phyloP scores from a whole-genome alignment of 2,329 filamentous ascomycete species.

The Lasiodiplodia theobromae region DNA sequence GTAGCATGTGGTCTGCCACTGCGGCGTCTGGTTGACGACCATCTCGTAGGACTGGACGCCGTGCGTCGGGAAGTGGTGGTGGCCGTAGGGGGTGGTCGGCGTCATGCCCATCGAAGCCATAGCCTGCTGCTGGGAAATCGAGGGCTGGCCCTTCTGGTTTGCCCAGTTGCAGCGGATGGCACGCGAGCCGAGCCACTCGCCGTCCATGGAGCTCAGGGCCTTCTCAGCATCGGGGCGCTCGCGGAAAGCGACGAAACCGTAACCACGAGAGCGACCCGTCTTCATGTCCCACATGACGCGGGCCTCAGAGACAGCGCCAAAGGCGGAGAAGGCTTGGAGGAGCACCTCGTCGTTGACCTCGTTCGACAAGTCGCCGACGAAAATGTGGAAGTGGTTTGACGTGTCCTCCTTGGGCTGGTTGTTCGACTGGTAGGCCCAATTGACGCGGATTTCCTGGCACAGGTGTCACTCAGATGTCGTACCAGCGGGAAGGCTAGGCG shows the following conservation, averaged over 20 bases:
- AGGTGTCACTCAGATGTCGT: constrained; percentile 34
- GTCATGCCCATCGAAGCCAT: constrained; percentile 99
- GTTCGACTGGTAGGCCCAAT: constrained; percentile 99
- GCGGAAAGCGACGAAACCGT: constrained; percentile 97
- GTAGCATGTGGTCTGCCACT: constrained; percentile 98
- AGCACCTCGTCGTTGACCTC: constrained; percentile 98
- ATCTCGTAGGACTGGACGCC: constrained; percentile 98
- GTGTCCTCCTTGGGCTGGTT: constrained; percentile 94
- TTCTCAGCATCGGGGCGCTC: constrained; percentile 95
- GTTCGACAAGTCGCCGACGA: constrained; percentile 96
- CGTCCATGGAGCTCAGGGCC: constrained; percentile 96
- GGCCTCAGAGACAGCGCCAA: constrained; percentile 94
- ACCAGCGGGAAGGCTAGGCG: constrained; percentile 16
- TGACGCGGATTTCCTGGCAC: constrained; percentile 91
- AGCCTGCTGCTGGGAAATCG: constrained; percentile 95
- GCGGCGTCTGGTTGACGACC: constrained; percentile 91
- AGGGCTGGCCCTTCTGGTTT: constrained; percentile 99
- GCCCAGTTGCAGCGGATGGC: constrained; percentile 99
- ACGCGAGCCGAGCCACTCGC: constrained; percentile 97
- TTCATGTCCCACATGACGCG: constrained; percentile 99
- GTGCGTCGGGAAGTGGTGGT: constrained; percentile 97
- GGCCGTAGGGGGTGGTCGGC: constrained; percentile 92
- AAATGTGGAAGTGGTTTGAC: constrained; percentile 98
- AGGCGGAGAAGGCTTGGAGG: constrained; percentile 91
- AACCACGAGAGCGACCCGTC: constrained; percentile 94